Evolutionary conservation across 345 rosid species (phyloP).

Genomic region (Brassica nigra): DNA sequence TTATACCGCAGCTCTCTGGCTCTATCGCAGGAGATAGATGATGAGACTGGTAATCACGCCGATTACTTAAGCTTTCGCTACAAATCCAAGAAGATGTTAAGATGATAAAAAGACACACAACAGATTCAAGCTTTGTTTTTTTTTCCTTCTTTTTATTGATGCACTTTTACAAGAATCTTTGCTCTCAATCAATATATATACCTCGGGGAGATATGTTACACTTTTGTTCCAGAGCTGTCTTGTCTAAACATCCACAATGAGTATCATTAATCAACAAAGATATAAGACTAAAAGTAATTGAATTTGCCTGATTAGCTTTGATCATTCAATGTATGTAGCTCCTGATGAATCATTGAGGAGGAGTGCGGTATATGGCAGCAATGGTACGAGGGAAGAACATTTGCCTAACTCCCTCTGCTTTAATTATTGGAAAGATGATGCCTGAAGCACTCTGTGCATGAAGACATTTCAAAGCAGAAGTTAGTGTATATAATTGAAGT

Average conservation of each 20-base stretch:
- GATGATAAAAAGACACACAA: neutral
- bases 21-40: neutral
- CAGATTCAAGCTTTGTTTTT: neutral
- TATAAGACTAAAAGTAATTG: neutral
- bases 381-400: conserved; percentile 49
- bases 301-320: neutral
- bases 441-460: conserved; percentile 48
- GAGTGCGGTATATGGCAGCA: conserved; percentile 26
- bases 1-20: neutral
- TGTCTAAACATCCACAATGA: neutral
- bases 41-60: neutral
- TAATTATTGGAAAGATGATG: conserved; percentile 50
- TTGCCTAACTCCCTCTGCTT: conserved; percentile 55
- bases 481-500: neutral
- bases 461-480: neutral
- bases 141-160: neutral
- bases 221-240: neutral
- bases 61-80: neutral
- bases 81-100: neutral
- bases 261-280: neutral
- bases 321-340: neutral
- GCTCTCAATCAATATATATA: neutral
- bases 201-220: conserved; percentile 7
- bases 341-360: conserved; percentile 32
- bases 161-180: conserved; percentile 5